Base-by-base conservation (phyloP, 2,329 filamentous ascomycete genomes). In the Hypoxylon sp. region DNA sequence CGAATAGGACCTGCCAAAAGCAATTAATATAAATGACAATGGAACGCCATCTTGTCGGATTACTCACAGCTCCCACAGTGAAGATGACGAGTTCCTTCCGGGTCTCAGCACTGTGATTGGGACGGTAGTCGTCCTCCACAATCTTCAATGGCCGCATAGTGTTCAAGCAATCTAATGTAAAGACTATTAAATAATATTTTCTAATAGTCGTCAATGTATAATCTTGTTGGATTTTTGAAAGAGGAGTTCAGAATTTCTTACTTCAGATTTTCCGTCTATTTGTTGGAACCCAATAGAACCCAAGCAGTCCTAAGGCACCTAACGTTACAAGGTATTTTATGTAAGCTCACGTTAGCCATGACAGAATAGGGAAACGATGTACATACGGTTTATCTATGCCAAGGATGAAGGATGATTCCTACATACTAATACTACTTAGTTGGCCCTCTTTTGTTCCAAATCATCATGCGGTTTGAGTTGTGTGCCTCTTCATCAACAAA, bases 271-370 rank as follows among this genome's bases (percentile, higher is more conserved):
- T 11, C 53, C 44, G 21, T 17, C 39, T 56, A 27, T 39, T 56
- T 56, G 46, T 46, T 35, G 15, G 53, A 56, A 56, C 24, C 53
- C 11, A 29, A 46, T 47, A 17, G 53, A 56, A 46, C 53, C 53
- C 39, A 46, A 47, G 44, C 19, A 47, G 53, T 10, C 44, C 31
- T 32, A 32, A 42, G 35, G 39, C 31, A 46, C 53, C 27, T 10
- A 29, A 53, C 15, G 39, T 4, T 4, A 44, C 37, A 44, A 21
- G 39, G 17, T 11, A 44, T 44, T 7, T 19, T 44, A 44, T 44
- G 17, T 44, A 44, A 44, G 17, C 39, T 13, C 39, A 21, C 39
- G n/a, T 44, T 44, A 44, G 39, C 17, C n/a, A 19, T 19, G 39
- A 11, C 39, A 17, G 5, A 44, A 21, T 21, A 3, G 11, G 39